phyloP scores from a whole-genome alignment of 805 yeast species.

The Candida krabiensis region DNA sequence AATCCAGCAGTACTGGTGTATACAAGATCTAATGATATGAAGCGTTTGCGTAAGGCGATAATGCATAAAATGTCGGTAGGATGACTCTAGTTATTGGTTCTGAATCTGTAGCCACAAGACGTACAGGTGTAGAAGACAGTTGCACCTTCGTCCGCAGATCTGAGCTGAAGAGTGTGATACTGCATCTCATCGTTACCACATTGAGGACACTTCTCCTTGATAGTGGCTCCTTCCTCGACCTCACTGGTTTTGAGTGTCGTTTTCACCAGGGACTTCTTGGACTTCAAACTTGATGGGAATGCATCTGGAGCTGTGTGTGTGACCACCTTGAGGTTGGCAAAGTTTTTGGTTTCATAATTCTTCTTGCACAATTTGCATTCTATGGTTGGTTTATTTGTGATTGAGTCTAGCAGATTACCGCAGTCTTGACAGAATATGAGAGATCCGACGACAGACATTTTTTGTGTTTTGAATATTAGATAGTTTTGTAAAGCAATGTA shows the following conservation, averaged over 20 bases:
- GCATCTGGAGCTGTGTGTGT: constrained; percentile 91
- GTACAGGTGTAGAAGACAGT: constrained; percentile 98
- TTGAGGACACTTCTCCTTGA: constrained; percentile 97
- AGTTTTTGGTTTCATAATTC: constrained; percentile 45
- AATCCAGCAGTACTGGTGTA: too few relatives aligned
- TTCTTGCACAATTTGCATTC: constrained; percentile 56
- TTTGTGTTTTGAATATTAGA: too few relatives aligned
- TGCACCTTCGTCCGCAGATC: constrained; percentile 99
- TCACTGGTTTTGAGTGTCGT: constrained; percentile 76
- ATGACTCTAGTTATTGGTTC: constrained; percentile 78
- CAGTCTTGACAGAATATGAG: constrained; percentile 91
- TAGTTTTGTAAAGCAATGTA: too few relatives aligned
- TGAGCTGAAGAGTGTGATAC: constrained; percentile 91
- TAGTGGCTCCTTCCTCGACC: constrained; percentile 92
- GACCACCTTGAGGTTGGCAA: constrained; percentile 78
- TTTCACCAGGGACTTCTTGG: constrained; percentile 88
- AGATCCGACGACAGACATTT: constrained; percentile 94
- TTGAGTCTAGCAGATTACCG: constrained; percentile 83
- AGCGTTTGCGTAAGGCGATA: too few relatives aligned
- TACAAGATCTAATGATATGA: too few relatives aligned
- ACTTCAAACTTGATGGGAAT: constrained; percentile 80
- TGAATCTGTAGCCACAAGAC: constrained; percentile 85
- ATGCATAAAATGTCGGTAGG: neutral
- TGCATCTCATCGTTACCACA: constrained; percentile 99
- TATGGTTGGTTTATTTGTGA: constrained; percentile 46